phyloP scores from a whole-genome alignment of 1,284 basidiomycete genomes.

The Thecaphora thlaspeos region DNA sequence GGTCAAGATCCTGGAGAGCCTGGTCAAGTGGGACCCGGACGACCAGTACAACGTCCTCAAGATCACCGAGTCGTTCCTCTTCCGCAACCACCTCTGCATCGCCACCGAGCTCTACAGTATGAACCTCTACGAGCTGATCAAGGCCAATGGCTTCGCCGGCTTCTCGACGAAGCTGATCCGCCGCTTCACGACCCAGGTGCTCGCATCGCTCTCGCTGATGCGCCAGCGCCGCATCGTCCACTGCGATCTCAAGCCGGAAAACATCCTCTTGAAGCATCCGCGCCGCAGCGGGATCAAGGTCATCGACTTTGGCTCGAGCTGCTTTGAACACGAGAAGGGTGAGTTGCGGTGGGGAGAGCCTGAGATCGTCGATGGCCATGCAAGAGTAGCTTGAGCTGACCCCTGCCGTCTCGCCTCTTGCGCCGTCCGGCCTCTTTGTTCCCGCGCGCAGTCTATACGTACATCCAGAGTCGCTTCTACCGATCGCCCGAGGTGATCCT shows the following conservation, averaged over 20 bases:
- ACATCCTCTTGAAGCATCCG: conserved; percentile 90
- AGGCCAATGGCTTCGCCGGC: conserved; percentile 95
- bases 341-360: conserved; percentile 59
- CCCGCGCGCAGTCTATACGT: conserved; percentile 76
- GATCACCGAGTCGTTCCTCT: conserved; percentile 98
- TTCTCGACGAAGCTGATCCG: conserved; percentile 93
- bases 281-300: conserved; percentile 95
- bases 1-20: conserved; percentile 94
- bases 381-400: no score
- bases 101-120: conserved; percentile 97
- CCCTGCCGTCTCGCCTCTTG: background rate
- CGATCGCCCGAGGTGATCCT: conserved; percentile 74
- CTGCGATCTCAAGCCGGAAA: conserved; percentile 99
- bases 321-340: conserved; percentile 99
- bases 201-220: conserved; percentile 86
- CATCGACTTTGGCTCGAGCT: conserved; percentile 98
- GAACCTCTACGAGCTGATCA: conserved; percentile 98
- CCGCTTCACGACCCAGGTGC: conserved; percentile 93
- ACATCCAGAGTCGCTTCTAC: conserved; percentile 95
- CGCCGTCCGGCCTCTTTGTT: background rate
- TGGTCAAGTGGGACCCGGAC: conserved; percentile 95
- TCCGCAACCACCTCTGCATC: conserved; percentile 95
- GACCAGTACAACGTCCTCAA: conserved; percentile 96
- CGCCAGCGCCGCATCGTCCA: conserved; percentile 97
- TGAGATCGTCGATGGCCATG: no score